Percentiles rank a stretch among this genome's conserved stretches.
These are phyloP conservation scores for Eucalyptus sideroxylon DNA, from an alignment of 345 rosid species.

Conservation along the genomic window DNA sequence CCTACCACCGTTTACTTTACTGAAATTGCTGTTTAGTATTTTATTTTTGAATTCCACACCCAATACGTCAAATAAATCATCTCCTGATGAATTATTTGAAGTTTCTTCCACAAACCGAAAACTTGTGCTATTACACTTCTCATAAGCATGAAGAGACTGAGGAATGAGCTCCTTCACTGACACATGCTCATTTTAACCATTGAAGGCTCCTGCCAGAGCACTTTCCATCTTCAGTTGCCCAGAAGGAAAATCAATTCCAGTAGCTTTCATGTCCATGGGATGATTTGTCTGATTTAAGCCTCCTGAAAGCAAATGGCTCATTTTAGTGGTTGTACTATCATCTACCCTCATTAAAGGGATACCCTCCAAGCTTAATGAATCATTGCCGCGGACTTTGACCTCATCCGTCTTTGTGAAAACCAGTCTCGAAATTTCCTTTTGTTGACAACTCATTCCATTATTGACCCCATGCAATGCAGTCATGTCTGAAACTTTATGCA, in stretches of 20 bases:
- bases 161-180: slow-evolving; percentile 4
- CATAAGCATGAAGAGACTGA: background rate
- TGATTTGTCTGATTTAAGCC: background rate
- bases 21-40: slow-evolving; percentile 22
- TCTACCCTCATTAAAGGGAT: slow-evolving; percentile 3
- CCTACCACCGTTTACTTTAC: slow-evolving; percentile 4
- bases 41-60: slow-evolving; percentile 65
- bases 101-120: slow-evolving; percentile 12
- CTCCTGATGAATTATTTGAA: slow-evolving; percentile 34
- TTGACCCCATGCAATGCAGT: background rate
- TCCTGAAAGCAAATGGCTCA: slow-evolving; percentile 3
- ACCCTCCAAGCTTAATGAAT: slow-evolving; percentile 14
- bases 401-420: background rate
- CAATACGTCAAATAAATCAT: slow-evolving; percentile 72
- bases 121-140: slow-evolving; percentile 2
- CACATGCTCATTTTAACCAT: background rate
- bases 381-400: background rate
- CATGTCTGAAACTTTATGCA: slow-evolving; percentile 1
- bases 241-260: slow-evolving; percentile 1
- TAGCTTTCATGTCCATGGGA: background rate
- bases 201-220: slow-evolving; percentile 1
- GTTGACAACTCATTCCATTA: background rate
- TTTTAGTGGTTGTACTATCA: background rate
- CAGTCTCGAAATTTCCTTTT: background rate
- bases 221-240: slow-evolving; percentile 8